phyloP scores from a whole-genome alignment of 257 asterid genomes.

The Solanum rostratum region DNA sequence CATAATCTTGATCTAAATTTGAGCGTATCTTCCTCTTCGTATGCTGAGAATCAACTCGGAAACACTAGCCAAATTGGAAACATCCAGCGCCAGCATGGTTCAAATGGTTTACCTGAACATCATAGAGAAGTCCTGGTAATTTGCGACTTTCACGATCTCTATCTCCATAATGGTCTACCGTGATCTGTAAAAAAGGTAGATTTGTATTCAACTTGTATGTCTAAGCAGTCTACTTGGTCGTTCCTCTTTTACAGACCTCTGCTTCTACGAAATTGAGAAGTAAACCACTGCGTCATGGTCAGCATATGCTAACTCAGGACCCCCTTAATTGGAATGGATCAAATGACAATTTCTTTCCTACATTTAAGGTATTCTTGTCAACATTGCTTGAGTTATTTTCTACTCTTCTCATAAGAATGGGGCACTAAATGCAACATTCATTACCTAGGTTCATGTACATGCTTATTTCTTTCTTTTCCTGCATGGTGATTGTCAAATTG shows the following conservation, averaged over 20 bases:
- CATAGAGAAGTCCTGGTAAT: slow-evolving; percentile 34
- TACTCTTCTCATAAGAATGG: background rate
- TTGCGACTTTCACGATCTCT: slow-evolving; percentile 1
- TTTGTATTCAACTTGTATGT: background rate
- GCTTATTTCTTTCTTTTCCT: background rate
- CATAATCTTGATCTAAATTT: slow-evolving; percentile 49
- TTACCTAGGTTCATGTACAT: background rate
- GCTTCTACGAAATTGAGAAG: slow-evolving; percentile 28
- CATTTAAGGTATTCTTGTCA: slow-evolving; percentile 30
- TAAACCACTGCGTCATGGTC: slow-evolving; percentile 20
- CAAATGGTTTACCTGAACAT: slow-evolving; percentile 22
- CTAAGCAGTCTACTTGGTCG: background rate
- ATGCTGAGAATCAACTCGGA: slow-evolving; percentile 17
- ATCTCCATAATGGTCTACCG: background rate
- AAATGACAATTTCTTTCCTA: slow-evolving; percentile 29
- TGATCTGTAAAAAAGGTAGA: background rate
- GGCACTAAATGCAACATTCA: background rate
- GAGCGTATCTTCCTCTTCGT: slow-evolving; percentile 53
- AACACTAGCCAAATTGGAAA: slow-evolving; percentile 17
- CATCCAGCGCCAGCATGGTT: slow-evolving; percentile 21
- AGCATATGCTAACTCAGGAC: slow-evolving; percentile 11
- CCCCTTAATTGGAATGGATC: slow-evolving; percentile 35
- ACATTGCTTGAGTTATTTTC: background rate
- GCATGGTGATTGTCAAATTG: background rate
- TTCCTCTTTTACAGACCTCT: slow-evolving; percentile 24